Base-by-base conservation (phyloP, 2,329 filamentous ascomycete genomes). In the Chrysoporthe cubensis region DNA sequence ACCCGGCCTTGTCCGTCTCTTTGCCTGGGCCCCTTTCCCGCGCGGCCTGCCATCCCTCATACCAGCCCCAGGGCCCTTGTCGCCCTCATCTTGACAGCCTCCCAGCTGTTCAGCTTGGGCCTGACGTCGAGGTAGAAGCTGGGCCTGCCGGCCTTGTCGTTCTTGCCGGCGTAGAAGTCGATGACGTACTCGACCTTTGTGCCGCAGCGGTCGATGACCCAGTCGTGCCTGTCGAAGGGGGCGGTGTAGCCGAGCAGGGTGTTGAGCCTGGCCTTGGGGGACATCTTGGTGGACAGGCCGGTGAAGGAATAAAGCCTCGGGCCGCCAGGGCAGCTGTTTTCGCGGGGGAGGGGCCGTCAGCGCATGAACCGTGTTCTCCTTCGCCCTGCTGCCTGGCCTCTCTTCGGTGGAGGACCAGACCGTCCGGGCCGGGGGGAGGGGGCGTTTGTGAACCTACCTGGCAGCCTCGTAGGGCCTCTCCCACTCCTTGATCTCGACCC, bases 181-280 rank as follows among this genome's bases (percentile, higher is more conserved):
- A 99, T 99, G 50, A 99, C 91, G 77, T 99, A 99, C 74, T 98
- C 96, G 61, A 99, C 82, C 75, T 88, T 88, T 26, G 84, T 90
- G 42, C 92, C 95, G 76, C 96, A 98, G 63, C 96, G 86, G 80
- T 99, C 94, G 46, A 99, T 90, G 34, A 97, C 89, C 96, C 96
- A 99, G 79, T 99, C 96, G 78, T 99, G 96, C 40, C 96, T 85
- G 80, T 99, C 96, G 79, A 99, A 99, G 1, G 96, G 96, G 64
- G 90, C 85, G 69, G 91, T 90, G 78, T 97, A 98, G n/a, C 96
- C 96, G 65, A 97, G 81, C 67, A 94, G 79, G 4, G 90, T 92
- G 78, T 97, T 96, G 72, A 96, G 79, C 68, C 94, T 85, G 2
- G 96, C 96, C 70, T 90, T 90, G 0, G 96, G 96, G 4, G 92